A percentile compares a stretch with the other conserved stretches of the same genome.
Evolutionary conservation across 257 asterid species (phyloP).

Genomic region (Capsicum baccatum): DNA sequence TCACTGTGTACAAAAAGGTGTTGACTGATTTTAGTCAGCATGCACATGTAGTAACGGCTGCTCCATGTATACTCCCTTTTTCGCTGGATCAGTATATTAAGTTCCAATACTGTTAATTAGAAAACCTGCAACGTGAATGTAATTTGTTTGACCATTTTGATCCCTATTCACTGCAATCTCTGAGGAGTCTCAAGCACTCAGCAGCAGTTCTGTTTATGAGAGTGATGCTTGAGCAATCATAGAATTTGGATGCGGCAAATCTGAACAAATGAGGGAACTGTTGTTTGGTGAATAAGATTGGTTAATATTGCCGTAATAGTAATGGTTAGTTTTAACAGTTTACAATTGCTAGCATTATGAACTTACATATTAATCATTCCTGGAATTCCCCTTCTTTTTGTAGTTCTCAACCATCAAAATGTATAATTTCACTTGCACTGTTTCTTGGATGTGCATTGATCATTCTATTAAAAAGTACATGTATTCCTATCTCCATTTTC

Average conservation of each 20-base stretch:
- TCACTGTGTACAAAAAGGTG: not conserved
- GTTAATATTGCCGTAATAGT: not conserved
- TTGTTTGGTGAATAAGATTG: not conserved
- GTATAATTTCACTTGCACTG: not conserved
- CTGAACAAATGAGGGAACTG: not conserved
- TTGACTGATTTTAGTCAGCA: not conserved
- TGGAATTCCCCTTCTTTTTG: constrained; percentile 1
- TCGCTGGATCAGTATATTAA: not conserved
- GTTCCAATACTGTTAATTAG: not conserved
- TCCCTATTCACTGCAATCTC: not conserved
- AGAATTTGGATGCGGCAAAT: not conserved
- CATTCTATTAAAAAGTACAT: not conserved
- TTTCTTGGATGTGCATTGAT: not conserved
- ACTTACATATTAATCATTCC: not conserved
- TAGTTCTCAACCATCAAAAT: not conserved
- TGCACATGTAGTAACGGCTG: not conserved
- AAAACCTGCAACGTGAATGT: not conserved
- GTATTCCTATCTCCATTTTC: not conserved
- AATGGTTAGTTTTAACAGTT: not conserved
- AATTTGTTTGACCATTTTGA: not conserved
- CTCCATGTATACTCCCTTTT: constrained; percentile 8
- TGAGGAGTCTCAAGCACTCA: not conserved
- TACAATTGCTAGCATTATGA: not conserved
- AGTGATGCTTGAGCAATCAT: not conserved
- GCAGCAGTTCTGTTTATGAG: not conserved